Evolutionary conservation across 768 basidiomycete genomes (phyloP), one percentile per base, ranked within the genome.

Genomic region (Cantharellus cinnabarinus): DNA sequence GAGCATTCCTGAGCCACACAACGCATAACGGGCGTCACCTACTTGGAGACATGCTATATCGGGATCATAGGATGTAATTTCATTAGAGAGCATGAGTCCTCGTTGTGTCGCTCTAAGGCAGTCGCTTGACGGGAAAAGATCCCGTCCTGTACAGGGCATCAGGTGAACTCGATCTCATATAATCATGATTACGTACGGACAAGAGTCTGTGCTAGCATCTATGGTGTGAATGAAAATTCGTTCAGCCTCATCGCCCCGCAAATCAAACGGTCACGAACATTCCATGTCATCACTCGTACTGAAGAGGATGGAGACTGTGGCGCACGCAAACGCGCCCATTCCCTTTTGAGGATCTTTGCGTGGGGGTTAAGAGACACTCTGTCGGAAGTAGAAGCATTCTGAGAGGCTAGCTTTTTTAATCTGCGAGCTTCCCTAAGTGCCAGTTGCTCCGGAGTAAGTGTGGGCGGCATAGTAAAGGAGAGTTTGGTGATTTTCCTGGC

Each of bases 11-110:
- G 52, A 10, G 37, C 15, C 15, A 35, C 15, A 48, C 10, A 35
- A 54, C 37, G 29, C 38, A 10, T 10, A 48, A 48, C 29, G 44
- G 10, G 44, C 10, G 60, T 34, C 38, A 66, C 71, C 61, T 67
- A 84, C 90, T 75, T 95, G 91, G 50, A 95, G 75, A 67, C 90
- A 94, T 50, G 90, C 69, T 35, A 95, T 77, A 68, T 93, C 87
- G 2, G 85, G 80, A n/a, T 77, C 65, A 60, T 84, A 78, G 2
- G 76, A 75, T 14, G 78, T 69, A n/a, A 94, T 74, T 68, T 95
- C 93, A 55, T 74, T 72, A 60, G 80, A 76, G 10, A 89, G 71
- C 84, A 91, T 85, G 14, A 79, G 77, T 64, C 80, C 79, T 62
- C 91, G 75, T 67, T 84, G 80, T 29, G 66, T 67, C 53, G 80